Conservation (phyloP, 2,329 filamentous ascomycete species). For the Ceratocystis alfenasii region DNA sequence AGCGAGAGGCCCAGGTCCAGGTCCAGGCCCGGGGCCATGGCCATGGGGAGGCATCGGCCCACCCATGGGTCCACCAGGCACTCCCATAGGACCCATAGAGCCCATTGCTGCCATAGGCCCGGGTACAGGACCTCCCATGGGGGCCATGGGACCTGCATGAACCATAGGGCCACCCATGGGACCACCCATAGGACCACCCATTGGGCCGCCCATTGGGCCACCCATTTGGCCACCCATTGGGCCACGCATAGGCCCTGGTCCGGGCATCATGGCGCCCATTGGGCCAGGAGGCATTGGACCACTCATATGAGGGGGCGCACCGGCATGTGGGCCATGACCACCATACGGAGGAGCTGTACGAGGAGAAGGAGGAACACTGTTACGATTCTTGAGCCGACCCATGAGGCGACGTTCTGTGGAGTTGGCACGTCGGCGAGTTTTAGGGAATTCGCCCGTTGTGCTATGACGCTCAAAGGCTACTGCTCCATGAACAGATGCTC, state of each 20-base stretch:
- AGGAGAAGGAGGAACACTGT: constrained; percentile 21
- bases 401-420: constrained; percentile 9
- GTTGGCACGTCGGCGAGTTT: constrained; percentile 18
- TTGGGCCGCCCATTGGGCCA: neutral
- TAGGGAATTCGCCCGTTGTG: constrained; percentile 19
- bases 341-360: constrained; percentile 18
- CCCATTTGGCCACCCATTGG: constrained; percentile 16
- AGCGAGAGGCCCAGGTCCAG: constrained; percentile 10
- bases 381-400: constrained; percentile 15
- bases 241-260: constrained; percentile 1
- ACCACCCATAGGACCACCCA: constrained; percentile 7
- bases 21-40: neutral
- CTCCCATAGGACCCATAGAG: constrained; percentile 18
- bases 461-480: constrained; percentile 17
- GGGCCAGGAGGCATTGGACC: constrained; percentile 6
- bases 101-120: constrained; percentile 9
- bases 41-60: constrained; percentile 15
- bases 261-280: neutral
- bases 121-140: constrained; percentile 10
- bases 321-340: neutral
- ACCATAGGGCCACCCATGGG: neutral
- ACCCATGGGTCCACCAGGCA: constrained; percentile 15
- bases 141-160: neutral
- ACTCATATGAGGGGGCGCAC: neutral
- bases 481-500: constrained; percentile 5